Evolutionary conservation across 352 stramenopile species (phyloP).

Genomic region (Plasmopara viticola): DNA sequence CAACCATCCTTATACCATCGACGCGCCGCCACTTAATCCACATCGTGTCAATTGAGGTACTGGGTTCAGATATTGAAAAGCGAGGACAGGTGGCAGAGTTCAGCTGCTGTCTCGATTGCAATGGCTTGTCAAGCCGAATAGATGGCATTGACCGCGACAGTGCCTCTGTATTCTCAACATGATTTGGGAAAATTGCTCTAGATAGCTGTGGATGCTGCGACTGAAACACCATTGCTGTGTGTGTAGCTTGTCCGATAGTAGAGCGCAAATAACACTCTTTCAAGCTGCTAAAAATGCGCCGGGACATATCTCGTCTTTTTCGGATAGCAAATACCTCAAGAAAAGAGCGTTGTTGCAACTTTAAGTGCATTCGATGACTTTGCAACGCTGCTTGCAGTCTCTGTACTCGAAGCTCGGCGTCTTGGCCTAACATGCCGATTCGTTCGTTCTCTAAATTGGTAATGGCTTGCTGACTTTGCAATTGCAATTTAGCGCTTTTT

Average conservation of each 20-base stretch:
- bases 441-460: constrained; percentile 13
- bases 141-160: constrained; percentile 4
- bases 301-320: constrained; percentile 9
- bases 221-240: constrained; percentile 51
- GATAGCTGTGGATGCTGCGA: constrained; percentile 5
- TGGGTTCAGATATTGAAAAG: neutral
- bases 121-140: constrained; percentile 2
- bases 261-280: constrained; percentile 47
- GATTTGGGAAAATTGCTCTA: neutral
- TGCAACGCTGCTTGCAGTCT: constrained; percentile 2
- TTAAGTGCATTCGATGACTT: constrained; percentile 1
- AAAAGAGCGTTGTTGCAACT: constrained; percentile 13
- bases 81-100: constrained; percentile 1
- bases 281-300: constrained; percentile 32
- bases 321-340: constrained; percentile 4
- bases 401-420: constrained; percentile 14
- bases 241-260: constrained; percentile 49
- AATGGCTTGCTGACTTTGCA: constrained; percentile 3
- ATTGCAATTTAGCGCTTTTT: constrained; percentile 6
- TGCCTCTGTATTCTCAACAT: neutral
- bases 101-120: neutral
- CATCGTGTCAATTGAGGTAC: constrained; percentile 10
- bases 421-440: constrained; percentile 20
- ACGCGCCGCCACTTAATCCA: constrained; percentile 25
- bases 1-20: constrained; percentile 2